Conservation (phyloP, 306 rosid genomes). For the Malus asiatica region DNA sequence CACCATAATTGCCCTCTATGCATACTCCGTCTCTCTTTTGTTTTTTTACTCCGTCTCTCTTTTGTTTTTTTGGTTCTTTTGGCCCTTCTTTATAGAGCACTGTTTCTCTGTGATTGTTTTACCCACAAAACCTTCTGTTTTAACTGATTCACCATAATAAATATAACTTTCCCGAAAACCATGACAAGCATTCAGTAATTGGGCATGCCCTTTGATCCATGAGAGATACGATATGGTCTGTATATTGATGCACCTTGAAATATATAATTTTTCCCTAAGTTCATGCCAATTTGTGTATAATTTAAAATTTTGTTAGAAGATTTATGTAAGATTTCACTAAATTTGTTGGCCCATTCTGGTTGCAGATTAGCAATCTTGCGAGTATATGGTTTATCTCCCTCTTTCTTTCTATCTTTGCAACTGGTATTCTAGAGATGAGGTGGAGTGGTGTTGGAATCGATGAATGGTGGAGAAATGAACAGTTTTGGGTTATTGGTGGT, state of each 20-base stretch:
- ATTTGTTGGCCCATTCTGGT: slow-evolving; percentile 3
- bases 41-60: neutral
- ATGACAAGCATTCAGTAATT: neutral
- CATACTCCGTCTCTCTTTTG: too few relatives aligned
- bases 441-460: slow-evolving; percentile 98
- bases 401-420: slow-evolving; percentile 91
- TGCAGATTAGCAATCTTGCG: slow-evolving; percentile 95
- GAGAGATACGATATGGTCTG: neutral
- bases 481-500: slow-evolving; percentile 98
- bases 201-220: too few relatives aligned
- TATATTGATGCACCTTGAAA: neutral
- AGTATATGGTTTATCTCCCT: slow-evolving; percentile 96
- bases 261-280: neutral
- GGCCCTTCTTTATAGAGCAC: neutral
- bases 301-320: neutral
- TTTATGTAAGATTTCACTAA: neutral
- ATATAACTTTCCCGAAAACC: neutral
- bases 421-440: slow-evolving; percentile 97
- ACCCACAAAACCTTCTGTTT: neutral
- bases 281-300: neutral
- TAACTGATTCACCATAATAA: neutral
- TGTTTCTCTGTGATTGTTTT: neutral
- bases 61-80: neutral
- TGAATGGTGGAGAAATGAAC: slow-evolving; percentile 99
- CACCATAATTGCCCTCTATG: neutral